A percentile compares a stretch with the other conserved stretches of the same genome.
These are phyloP conservation scores for Lyophyllum atratum DNA, from an alignment of 768 basidiomycete genomes.

Conservation along the genomic window DNA sequence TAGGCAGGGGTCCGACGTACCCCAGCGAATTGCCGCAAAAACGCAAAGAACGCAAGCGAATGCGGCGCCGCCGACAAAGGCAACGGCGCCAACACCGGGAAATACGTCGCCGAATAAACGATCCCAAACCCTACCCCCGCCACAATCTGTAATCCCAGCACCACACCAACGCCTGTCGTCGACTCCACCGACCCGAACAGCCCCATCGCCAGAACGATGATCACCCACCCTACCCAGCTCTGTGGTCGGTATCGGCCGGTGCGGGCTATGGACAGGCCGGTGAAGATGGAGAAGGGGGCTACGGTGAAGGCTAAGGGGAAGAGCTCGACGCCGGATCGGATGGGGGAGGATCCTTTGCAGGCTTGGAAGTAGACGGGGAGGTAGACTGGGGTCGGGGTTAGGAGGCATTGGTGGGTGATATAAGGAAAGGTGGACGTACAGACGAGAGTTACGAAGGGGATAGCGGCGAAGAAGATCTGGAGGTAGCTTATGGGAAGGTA, in stretches of 20 bases:
- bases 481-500: too few relatives aligned
- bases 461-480: too few relatives aligned
- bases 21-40: slow-evolving; percentile 35
- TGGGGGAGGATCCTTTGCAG: slow-evolving; percentile 36
- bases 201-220: not conserved
- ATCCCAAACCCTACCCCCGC: slow-evolving; percentile 1
- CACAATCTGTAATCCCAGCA: slow-evolving; percentile 1
- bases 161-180: slow-evolving; percentile 10
- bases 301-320: slow-evolving; percentile 33
- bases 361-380: slow-evolving; percentile 52
- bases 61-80: slow-evolving; percentile 38
- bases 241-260: slow-evolving; percentile 1
- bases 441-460: too few relatives aligned
- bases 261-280: slow-evolving; percentile 26
- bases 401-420: too few relatives aligned
- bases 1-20: too few relatives aligned
- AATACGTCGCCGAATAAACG: slow-evolving; percentile 17
- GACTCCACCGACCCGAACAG: not conserved
- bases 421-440: too few relatives aligned
- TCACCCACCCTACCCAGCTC: not conserved
- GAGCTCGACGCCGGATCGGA: slow-evolving; percentile 37
- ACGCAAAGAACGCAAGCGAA: slow-evolving; percentile 46
- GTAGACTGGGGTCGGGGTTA: too few relatives aligned
- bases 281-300: slow-evolving; percentile 33
- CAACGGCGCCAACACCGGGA: slow-evolving; percentile 51